Conservation (phyloP, 179 eudicot species). For the Silene vulgaris region DNA sequence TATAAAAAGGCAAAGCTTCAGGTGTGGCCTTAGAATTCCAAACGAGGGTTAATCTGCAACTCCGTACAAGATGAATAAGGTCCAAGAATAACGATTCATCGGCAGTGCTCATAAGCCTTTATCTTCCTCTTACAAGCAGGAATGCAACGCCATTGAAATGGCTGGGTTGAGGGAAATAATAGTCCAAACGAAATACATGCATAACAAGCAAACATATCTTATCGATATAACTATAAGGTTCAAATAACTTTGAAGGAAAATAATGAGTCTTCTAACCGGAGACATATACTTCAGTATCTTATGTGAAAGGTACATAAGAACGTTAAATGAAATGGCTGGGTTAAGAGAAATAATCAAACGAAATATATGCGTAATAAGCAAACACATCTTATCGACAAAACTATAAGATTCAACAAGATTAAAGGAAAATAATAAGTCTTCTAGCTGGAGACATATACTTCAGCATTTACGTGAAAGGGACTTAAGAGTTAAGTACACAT, state of each 20-base stretch:
- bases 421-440: not conserved
- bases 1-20: not conserved
- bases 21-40: not conserved
- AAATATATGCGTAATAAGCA: not conserved
- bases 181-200: not conserved
- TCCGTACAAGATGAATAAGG: too few species aligned
- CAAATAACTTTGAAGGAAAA: not conserved
- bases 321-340: not conserved
- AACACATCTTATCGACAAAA: not conserved
- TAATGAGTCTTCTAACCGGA: not conserved
- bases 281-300: not conserved
- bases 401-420: not conserved
- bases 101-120: too few species aligned
- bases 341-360: not conserved
- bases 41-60: not conserved
- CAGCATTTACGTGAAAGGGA: not conserved
- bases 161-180: not conserved
- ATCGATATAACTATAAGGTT: not conserved
- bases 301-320: not conserved
- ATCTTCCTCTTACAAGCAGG: not conserved
- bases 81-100: too few species aligned
- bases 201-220: not conserved
- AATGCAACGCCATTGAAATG: not conserved
- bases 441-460: conserved; percentile 1
- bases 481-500: not conserved